Base-by-base conservation (phyloP, 1,139 yeast species). In the Tardiomyces depauwii region DNA sequence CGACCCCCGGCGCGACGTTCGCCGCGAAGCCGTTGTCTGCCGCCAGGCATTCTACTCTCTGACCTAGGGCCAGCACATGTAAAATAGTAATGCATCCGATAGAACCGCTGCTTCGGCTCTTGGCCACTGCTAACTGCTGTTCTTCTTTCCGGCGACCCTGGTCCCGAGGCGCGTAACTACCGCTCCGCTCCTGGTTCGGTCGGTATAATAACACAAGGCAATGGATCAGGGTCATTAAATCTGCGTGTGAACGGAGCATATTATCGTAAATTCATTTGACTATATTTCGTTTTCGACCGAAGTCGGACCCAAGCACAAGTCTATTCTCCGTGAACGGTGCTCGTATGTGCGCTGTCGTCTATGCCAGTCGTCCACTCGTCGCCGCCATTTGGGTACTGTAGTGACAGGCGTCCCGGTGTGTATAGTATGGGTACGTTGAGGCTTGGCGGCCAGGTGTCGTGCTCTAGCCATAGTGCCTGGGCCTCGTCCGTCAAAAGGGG, bases 1-100 rank as follows among this genome's bases (percentile, higher is more conserved):
- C 54, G 96, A 91, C 60, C 75, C 72, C 45, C 81, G 73, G 58
- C 75, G 98, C 61, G 66, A 63, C 5, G 86, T 91, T 2, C 75
- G 98, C 56, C 81, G 78, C 59, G 73, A 77, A 46, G 82, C 89
- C 9, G 80, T 83, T 46, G 86, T 82, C 54, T 78, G 91, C 45
- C 76, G 96, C 58, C 97, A 91, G 60, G 68, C 73, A 2, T 80
- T 77, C 53, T 84, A 67, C 61, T 93, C 83, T 54, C 55, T 75
- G 48, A 69, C 68, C 7, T 39, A 45, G 16, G 28, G 44, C 3
- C 45, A 45, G 18, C 14, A 28, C 13, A 6, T 28, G n/a, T 28
- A 13, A 6, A 13, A 11, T 28, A 28, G n/a, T 12, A 12, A 28
- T 12, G n/a, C 13, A 11, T 28, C 11, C 11, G 11, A 11, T 13